These are phyloP conservation scores for Zymoseptoria ardabiliae DNA, from an alignment of 2,329 filamentous ascomycete species.

Conservation along the genomic window DNA sequence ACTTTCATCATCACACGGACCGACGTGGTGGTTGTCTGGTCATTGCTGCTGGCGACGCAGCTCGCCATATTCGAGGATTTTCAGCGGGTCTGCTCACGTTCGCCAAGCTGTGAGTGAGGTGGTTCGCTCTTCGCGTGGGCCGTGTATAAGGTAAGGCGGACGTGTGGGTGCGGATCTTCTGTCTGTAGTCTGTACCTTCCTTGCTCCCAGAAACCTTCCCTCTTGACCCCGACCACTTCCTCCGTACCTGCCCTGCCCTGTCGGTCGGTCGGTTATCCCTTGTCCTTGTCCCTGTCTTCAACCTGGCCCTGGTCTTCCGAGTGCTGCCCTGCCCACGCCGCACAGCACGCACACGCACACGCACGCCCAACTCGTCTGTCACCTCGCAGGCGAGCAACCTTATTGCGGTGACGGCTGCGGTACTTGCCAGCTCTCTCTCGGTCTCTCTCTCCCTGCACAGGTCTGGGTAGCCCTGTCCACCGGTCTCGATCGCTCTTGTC, in stretches of 20 bases:
- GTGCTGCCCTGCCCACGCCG: not conserved
- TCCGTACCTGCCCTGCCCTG: not conserved
- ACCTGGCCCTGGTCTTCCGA: not conserved
- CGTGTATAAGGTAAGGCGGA: not conserved
- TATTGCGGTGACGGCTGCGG: not conserved
- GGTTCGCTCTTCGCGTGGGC: not conserved
- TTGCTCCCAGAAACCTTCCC: not conserved
- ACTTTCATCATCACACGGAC: not conserved
- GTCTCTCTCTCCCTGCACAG: too few relatives aligned
- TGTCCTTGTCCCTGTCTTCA: not conserved
- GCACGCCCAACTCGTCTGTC: not conserved
- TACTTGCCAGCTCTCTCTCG: too few relatives aligned
- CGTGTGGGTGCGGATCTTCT: not conserved
- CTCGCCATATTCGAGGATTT: not conserved
- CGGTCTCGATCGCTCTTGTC: not conserved
- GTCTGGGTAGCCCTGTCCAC: not conserved
- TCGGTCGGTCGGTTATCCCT: not conserved
- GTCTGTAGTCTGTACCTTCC: not conserved
- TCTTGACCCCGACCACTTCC: not conserved
- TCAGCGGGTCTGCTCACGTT: not conserved
- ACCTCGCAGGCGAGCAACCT: not conserved
- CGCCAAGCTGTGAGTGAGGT: not conserved
- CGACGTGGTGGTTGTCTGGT: too few relatives aligned
- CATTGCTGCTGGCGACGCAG: not conserved
- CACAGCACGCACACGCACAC: not conserved